phyloP scores from a whole-genome alignment of 2,329 filamentous ascomycete genomes.

The Alternaria infectoria region DNA sequence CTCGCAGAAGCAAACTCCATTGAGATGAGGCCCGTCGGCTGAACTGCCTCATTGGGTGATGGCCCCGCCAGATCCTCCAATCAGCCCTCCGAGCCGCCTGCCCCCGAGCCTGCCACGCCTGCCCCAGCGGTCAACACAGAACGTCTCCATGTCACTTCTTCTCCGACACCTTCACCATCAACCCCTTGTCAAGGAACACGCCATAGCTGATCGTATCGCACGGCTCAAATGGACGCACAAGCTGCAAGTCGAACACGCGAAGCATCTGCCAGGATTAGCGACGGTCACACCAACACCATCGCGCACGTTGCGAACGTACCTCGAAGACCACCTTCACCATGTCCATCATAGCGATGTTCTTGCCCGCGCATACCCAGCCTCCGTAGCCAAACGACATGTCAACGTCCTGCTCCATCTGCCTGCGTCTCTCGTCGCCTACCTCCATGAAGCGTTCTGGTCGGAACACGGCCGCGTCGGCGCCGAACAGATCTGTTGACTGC shows the following conservation, averaged over 20 bases:
- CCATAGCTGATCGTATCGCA: background rate
- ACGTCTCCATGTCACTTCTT: background rate
- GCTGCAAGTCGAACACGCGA: background rate
- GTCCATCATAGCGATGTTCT: slow-evolving; percentile 2
- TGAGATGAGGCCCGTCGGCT: background rate
- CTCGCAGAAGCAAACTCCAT: background rate
- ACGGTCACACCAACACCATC: background rate
- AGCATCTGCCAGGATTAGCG: background rate
- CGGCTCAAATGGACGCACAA: background rate
- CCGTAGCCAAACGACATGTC: background rate
- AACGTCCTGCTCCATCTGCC: background rate
- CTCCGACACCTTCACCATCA: background rate
- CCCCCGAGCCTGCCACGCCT: background rate
- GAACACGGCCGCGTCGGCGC: background rate
- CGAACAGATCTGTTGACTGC: background rate
- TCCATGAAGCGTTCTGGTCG: slow-evolving; percentile 2
- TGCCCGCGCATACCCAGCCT: slow-evolving; percentile 2
- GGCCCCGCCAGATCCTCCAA: background rate
- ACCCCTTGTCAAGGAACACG: background rate
- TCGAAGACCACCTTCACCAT: background rate
- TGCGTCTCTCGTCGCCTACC: background rate
- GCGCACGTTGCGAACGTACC: background rate
- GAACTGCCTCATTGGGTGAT: background rate
- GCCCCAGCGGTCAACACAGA: background rate
- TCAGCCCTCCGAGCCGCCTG: background rate